A percentile compares a stretch with the other conserved stretches of the same genome.
These are phyloP conservation scores for Vitis rotundifolia DNA, from an alignment of 164 flowering plant species.

Conservation along the genomic window DNA sequence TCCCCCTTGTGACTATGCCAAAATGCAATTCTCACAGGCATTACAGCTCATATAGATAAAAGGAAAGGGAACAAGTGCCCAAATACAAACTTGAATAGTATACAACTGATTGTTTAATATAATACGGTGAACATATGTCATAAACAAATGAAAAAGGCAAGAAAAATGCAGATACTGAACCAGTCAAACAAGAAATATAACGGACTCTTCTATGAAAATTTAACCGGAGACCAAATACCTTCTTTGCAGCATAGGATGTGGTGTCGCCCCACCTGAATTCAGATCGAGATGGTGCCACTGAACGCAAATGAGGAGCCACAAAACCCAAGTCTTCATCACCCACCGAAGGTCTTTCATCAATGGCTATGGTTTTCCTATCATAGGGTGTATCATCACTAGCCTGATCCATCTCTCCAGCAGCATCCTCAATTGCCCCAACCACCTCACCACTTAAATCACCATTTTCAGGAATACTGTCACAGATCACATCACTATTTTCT, in stretches of 20 bases:
- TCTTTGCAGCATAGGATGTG: constrained; percentile 59
- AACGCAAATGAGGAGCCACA: constrained; percentile 32
- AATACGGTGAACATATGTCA: too few species aligned
- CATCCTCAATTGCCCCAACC: constrained; percentile 13
- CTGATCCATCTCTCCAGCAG: constrained; percentile 25
- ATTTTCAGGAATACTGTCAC: constrained; percentile 26
- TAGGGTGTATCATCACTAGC: constrained; percentile 72
- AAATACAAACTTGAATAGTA: too few species aligned
- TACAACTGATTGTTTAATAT: too few species aligned
- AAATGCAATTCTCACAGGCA: background rate
- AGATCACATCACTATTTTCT: constrained; percentile 9
- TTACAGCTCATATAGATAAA: background rate
- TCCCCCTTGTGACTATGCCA: background rate
- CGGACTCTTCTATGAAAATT: too few species aligned
- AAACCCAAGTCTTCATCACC: constrained; percentile 38
- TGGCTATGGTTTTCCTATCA: constrained; percentile 23
- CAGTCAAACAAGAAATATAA: too few species aligned
- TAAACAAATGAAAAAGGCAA: too few species aligned
- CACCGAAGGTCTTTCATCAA: constrained; percentile 40
- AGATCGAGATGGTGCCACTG: constrained; percentile 28
- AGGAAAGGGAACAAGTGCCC: background rate
- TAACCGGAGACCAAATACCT: constrained; percentile 46
- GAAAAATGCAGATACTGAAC: too few species aligned
- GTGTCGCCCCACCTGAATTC: constrained; percentile 79
- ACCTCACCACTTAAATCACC: constrained; percentile 20